Percentiles rank a stretch among this genome's conserved stretches.
These are phyloP conservation scores for Psilocybe cubensis DNA, from an alignment of 768 basidiomycete species.

Conservation along the genomic window DNA sequence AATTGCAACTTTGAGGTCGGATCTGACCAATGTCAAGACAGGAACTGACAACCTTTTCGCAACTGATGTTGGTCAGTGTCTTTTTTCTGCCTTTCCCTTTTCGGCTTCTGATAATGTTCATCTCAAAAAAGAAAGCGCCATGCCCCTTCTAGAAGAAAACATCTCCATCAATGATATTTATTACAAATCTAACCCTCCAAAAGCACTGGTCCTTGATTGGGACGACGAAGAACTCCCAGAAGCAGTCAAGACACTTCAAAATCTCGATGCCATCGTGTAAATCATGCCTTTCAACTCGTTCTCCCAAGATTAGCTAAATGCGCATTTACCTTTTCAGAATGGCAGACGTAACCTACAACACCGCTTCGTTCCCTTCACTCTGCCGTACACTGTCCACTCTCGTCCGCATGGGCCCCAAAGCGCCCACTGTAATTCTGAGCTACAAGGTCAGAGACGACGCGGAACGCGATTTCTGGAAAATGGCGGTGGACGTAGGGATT, in stretches of 20 bases:
- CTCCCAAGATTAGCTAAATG: background rate
- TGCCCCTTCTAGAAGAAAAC: slow-evolving; percentile 78
- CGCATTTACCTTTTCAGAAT: slow-evolving; percentile 52
- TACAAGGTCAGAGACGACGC: slow-evolving; percentile 86
- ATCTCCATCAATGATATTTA: slow-evolving; percentile 48
- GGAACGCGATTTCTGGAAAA: slow-evolving; percentile 77
- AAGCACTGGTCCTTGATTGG: slow-evolving; percentile 71
- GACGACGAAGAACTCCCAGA: slow-evolving; percentile 60
- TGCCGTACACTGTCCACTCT: slow-evolving; percentile 66
- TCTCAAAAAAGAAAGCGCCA: slow-evolving; percentile 67
- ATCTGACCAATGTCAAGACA: slow-evolving; percentile 1
- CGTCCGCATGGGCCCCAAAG: slow-evolving; percentile 34
- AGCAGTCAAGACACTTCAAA: slow-evolving; percentile 35
- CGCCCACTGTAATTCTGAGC: slow-evolving; percentile 64
- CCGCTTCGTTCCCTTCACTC: slow-evolving; percentile 79
- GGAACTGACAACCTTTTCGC: slow-evolving; percentile 33
- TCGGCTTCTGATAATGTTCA: background rate
- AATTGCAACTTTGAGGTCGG: slow-evolving; percentile 55
- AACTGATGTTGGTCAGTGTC: slow-evolving; percentile 75
- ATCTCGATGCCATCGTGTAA: slow-evolving; percentile 73
- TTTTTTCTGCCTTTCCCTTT: background rate
- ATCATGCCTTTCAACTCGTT: slow-evolving; percentile 26
- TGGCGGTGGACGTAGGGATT: slow-evolving; percentile 55
- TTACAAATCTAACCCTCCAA: slow-evolving; percentile 33
- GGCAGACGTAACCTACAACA: slow-evolving; percentile 94